Percentiles rank a stretch among this genome's conserved stretches.
phyloP scores from a whole-genome alignment of 805 yeast species.

The Phaffomyces antillensis region DNA sequence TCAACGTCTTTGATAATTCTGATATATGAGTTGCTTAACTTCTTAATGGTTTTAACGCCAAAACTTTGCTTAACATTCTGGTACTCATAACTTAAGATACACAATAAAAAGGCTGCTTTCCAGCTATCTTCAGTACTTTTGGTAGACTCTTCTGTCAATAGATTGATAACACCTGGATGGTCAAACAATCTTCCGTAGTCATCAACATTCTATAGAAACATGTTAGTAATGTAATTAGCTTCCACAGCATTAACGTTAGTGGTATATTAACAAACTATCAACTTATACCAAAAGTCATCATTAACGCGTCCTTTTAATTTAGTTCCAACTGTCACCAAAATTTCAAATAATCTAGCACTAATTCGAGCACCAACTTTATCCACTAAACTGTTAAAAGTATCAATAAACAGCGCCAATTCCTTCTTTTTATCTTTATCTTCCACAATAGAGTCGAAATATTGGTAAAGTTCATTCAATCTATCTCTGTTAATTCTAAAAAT shows the following conservation, averaged over 20 bases:
- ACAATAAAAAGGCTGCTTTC: conserved; percentile 22
- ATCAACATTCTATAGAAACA: conserved; percentile 1
- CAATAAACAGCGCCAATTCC: conserved; percentile 1
- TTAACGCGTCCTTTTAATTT: conserved; percentile 9
- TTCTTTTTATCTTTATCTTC: background rate
- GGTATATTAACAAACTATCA: conserved; percentile 11
- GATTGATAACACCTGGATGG: conserved; percentile 6
- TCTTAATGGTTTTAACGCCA: background rate
- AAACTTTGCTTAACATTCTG: conserved; percentile 1
- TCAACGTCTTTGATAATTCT: conserved; percentile 5
- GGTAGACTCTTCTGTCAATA: conserved; percentile 9
- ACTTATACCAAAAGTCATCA: conserved; percentile 20
- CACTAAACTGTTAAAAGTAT: conserved; percentile 9
- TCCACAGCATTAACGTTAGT: no score
- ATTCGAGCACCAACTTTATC: conserved; percentile 8
- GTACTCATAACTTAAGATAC: conserved; percentile 21
- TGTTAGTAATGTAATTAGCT: background rate
- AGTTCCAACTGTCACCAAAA: conserved; percentile 19
- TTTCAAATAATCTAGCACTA: conserved; percentile 13
- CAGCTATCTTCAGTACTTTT: conserved; percentile 14
- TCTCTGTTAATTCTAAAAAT: background rate
- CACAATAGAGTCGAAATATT: background rate
- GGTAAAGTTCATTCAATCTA: background rate
- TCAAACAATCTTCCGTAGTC: conserved; percentile 19
- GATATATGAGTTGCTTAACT: background rate